These are phyloP conservation scores for Rhodosporidiobolus sp. DNA, from an alignment of 768 basidiomycete species.

Conservation along the genomic window DNA sequence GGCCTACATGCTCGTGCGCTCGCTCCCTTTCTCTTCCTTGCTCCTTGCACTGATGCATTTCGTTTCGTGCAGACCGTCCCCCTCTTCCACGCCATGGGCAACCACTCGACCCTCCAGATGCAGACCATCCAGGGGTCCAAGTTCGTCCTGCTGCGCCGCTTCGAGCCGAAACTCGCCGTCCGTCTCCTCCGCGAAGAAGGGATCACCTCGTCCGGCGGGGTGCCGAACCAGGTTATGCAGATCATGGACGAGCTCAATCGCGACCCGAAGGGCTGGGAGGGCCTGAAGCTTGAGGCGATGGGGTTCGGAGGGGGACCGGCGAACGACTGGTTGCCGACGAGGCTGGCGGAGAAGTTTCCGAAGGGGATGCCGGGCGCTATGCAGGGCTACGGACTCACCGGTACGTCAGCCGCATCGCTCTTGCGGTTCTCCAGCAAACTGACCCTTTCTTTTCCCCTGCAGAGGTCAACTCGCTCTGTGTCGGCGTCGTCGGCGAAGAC, in stretches of 20 bases:
- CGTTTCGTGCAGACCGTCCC: slow-evolving; percentile 59
- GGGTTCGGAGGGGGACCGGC: slow-evolving; percentile 46
- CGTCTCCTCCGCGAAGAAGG: slow-evolving; percentile 59
- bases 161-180: slow-evolving; percentile 34
- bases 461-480: slow-evolving; percentile 62
- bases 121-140: slow-evolving; percentile 29
- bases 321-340: slow-evolving; percentile 28
- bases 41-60: no score
- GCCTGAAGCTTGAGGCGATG: slow-evolving; percentile 37
- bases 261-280: not conserved
- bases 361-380: not conserved
- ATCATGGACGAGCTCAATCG: slow-evolving; percentile 51
- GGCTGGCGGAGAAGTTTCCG: slow-evolving; percentile 33
- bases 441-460: slow-evolving; percentile 57
- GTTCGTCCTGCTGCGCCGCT: slow-evolving; percentile 42
- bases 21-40: no score
- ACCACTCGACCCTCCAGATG: slow-evolving; percentile 30
- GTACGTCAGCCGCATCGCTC: slow-evolving; percentile 40
- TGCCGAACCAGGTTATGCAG: slow-evolving; percentile 64
- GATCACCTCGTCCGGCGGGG: slow-evolving; percentile 58
- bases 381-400: slow-evolving; percentile 34
- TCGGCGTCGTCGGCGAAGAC: slow-evolving; percentile 62
- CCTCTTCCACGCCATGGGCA: slow-evolving; percentile 64
- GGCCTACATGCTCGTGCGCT: slow-evolving; percentile 48
- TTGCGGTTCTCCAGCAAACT: slow-evolving; percentile 46